These are phyloP conservation scores for Coprinopsis cinerea DNA, from an alignment of 768 basidiomycete genomes.

Conservation along the genomic window DNA sequence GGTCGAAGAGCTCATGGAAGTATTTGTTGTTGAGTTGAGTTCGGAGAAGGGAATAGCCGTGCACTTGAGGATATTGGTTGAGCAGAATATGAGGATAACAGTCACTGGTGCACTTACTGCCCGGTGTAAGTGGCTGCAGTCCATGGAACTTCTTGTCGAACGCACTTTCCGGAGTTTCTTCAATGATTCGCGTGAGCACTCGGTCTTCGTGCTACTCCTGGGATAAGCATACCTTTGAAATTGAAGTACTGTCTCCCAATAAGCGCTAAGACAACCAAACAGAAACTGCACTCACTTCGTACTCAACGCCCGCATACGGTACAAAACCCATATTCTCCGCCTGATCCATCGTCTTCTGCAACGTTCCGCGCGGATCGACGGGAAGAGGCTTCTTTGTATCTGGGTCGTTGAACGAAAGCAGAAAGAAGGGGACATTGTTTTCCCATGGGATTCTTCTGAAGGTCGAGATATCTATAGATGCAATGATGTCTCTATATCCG, in stretches of 20 bases:
- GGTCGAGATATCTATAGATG: constrained; percentile 79
- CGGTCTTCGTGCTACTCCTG: background rate
- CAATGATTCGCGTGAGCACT: constrained; percentile 10
- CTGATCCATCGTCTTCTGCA: constrained; percentile 51
- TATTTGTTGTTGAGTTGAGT: constrained; percentile 87
- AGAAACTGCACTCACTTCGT: constrained; percentile 55
- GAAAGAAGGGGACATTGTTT: constrained; percentile 86
- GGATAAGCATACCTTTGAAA: constrained; percentile 62
- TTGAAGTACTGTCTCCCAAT: constrained; percentile 59
- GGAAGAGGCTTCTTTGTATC: constrained; percentile 69
- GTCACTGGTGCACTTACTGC: constrained; percentile 53
- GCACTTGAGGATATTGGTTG: constrained; percentile 51
- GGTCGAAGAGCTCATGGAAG: constrained; percentile 85
- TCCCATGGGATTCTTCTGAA: constrained; percentile 93
- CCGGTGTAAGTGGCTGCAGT: constrained; percentile 80
- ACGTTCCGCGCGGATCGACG: constrained; percentile 83
- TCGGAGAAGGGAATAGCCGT: constrained; percentile 91
- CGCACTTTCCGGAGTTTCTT: constrained; percentile 75
- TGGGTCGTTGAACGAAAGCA: constrained; percentile 87
- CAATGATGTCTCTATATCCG: constrained; percentile 87
- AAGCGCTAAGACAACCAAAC: background rate
- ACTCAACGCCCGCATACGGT: constrained; percentile 87
- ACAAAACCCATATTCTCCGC: constrained; percentile 45
- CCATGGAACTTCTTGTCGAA: constrained; percentile 73
- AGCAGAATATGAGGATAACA: background rate